Evolutionary conservation across 2,329 filamentous ascomycete species (phyloP).

Genomic region (Chrysosporium queenslandicum): DNA sequence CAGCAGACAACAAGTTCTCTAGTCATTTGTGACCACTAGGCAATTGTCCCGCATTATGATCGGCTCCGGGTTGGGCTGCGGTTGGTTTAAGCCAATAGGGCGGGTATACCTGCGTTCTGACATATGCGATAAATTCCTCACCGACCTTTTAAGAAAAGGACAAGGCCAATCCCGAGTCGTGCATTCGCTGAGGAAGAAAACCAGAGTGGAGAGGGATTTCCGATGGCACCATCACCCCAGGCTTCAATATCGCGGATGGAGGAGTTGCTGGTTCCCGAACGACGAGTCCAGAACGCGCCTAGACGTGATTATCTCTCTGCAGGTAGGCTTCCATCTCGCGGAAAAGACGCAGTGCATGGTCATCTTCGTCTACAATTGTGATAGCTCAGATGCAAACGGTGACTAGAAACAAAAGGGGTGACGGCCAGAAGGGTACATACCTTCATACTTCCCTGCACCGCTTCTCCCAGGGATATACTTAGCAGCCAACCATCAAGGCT

Average conservation of each 20-base stretch:
- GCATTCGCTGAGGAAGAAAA: not conserved
- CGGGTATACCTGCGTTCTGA: not conserved
- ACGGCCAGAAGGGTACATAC: constrained; percentile 3
- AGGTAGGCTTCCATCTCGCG: constrained; percentile 1
- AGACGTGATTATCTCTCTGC: not conserved
- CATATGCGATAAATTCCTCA: constrained; percentile 3
- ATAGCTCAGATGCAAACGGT: constrained; percentile 4
- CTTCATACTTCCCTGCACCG: constrained; percentile 6
- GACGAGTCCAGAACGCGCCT: constrained; percentile 5
- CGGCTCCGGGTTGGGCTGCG: not conserved
- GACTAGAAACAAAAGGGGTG: not conserved
- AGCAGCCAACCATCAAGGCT: constrained; percentile 7
- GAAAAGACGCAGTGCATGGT: not conserved
- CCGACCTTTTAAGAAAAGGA: constrained; percentile 3
- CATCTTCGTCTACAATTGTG: not conserved
- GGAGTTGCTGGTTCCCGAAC: not conserved
- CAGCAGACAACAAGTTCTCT: not conserved
- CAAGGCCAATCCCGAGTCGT: not conserved
- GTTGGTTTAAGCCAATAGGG: not conserved
- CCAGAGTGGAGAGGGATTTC: not conserved
- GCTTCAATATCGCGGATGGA: not conserved
- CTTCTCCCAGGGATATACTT: constrained; percentile 3
- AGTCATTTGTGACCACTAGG: not conserved
- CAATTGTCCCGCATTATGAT: not conserved
- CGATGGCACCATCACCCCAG: not conserved